Evolutionary conservation across 805 yeast genomes (phyloP).

Genomic region (Hanseniaspora mollemarum): DNA sequence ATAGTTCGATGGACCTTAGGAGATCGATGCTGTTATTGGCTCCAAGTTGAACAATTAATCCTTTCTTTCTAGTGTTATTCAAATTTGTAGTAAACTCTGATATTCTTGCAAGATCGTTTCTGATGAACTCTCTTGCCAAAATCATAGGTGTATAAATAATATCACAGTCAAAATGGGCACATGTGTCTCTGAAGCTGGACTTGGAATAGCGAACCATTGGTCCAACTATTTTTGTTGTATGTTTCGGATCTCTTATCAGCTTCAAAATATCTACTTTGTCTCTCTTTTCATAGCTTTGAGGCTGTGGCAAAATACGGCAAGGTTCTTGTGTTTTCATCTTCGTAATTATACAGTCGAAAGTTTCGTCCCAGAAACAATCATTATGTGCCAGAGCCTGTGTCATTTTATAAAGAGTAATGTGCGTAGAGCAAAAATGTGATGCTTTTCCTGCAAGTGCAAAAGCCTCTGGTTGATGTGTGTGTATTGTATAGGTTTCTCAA

Average conservation of each 20-base stretch:
- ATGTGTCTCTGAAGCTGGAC: conserved; percentile 75
- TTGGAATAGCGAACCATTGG: conserved; percentile 98
- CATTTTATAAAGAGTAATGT: not conserved
- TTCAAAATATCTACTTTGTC: conserved; percentile 6
- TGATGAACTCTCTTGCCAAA: conserved; percentile 83
- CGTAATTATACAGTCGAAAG: not conserved
- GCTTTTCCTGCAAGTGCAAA: too few species aligned
- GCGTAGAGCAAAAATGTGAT: not conserved
- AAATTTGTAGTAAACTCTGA: conserved; percentile 77
- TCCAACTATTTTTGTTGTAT: conserved; percentile 44
- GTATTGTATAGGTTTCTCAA: too few species aligned
- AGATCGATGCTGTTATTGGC: conserved; percentile 74
- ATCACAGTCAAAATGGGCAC: conserved; percentile 62
- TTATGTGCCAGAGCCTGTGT: too few species aligned
- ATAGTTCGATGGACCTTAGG: conserved; percentile 72
- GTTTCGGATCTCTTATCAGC: conserved; percentile 7
- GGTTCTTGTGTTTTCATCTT: conserved; percentile 7
- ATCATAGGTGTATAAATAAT: conserved; percentile 95
- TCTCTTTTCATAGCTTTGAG: not conserved
- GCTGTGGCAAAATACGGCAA: conserved; percentile 11
- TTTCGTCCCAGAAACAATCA: too few species aligned
- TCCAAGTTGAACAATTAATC: conserved; percentile 78
- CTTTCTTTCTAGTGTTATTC: conserved; percentile 41
- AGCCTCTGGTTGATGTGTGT: too few species aligned
- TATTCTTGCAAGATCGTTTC: conserved; percentile 67